Conservation (phyloP, 192 early-diverging fungal species). For the Backusella parvicylindrica region DNA sequence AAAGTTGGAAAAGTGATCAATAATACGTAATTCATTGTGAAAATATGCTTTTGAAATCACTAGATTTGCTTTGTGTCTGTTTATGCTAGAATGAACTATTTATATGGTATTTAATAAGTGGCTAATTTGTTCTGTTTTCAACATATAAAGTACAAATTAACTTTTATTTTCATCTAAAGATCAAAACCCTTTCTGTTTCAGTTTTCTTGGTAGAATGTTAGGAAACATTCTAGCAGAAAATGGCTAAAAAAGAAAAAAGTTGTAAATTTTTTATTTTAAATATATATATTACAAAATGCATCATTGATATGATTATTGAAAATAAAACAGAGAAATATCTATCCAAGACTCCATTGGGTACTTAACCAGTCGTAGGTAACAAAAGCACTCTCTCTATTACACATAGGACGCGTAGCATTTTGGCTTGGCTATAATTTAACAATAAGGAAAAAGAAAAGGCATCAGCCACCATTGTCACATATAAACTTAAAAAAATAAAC, state of each 20-base stretch:
- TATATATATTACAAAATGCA: neutral
- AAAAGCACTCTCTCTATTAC: slow-evolving; percentile 15
- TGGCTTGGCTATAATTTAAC: neutral
- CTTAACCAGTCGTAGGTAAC: slow-evolving; percentile 28
- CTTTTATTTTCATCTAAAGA: neutral
- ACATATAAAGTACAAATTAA: too few species aligned
- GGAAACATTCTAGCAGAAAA: too few species aligned
- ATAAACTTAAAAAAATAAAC: neutral
- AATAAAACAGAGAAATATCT: neutral
- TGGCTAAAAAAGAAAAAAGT: too few species aligned
- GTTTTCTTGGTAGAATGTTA: neutral
- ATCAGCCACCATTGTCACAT: neutral
- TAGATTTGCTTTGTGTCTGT: too few species aligned
- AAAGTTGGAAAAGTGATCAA: too few species aligned
- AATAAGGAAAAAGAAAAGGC: neutral
- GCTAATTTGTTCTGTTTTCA: too few species aligned
- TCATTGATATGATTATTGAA: neutral
- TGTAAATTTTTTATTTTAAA: neutral
- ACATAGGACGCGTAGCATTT: slow-evolving; percentile 17
- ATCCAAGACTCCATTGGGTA: slow-evolving; percentile 37
- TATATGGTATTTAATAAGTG: too few species aligned
- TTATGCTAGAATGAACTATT: too few species aligned
- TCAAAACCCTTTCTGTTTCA: neutral
- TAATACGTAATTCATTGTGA: too few species aligned
- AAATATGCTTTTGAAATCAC: too few species aligned